Conservation (phyloP, 352 stramenopile genomes). For the Globisporangium cederbergense region DNA sequence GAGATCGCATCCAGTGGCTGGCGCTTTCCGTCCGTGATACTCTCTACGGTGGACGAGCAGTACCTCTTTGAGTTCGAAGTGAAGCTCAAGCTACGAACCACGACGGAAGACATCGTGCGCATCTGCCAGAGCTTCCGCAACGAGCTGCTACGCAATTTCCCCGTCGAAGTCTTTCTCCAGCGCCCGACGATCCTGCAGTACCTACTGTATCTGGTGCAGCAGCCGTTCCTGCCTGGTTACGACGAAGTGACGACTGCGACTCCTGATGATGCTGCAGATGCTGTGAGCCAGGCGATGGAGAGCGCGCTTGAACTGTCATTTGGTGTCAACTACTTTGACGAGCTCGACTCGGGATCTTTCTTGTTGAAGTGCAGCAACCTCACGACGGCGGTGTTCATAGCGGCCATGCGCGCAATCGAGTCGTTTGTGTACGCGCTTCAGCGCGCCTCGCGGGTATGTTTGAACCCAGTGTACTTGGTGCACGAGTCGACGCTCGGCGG, state of each 20-base stretch:
- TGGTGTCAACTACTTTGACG: slow-evolving; percentile 78
- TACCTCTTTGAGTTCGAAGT: slow-evolving; percentile 80
- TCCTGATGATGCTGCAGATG: not conserved
- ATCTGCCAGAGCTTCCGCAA: slow-evolving; percentile 49
- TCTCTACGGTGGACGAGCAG: slow-evolving; percentile 64
- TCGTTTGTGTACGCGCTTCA: slow-evolving; percentile 46
- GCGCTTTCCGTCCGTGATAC: slow-evolving; percentile 47
- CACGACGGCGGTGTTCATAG: slow-evolving; percentile 47
- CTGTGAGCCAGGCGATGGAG: slow-evolving; percentile 19
- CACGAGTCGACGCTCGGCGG: slow-evolving; percentile 20
- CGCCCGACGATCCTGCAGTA: slow-evolving; percentile 52
- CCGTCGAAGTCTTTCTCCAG: slow-evolving; percentile 65
- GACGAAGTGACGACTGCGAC: not conserved
- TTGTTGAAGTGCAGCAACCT: slow-evolving; percentile 46
- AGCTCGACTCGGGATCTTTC: slow-evolving; percentile 39
- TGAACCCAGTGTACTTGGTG: slow-evolving; percentile 48
- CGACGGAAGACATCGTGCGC: slow-evolving; percentile 41
- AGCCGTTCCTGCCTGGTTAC: slow-evolving; percentile 44
- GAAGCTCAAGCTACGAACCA: slow-evolving; percentile 51
- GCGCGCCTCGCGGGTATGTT: slow-evolving; percentile 22
- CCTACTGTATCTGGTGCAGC: slow-evolving; percentile 57
- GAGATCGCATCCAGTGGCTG: slow-evolving; percentile 31
- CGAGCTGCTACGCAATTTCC: slow-evolving; percentile 62
- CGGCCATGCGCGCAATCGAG: slow-evolving; percentile 61
- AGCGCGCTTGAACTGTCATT: slow-evolving; percentile 21